phyloP scores from a whole-genome alignment of 1,284 basidiomycete species.

The Inonotus hispidus region DNA sequence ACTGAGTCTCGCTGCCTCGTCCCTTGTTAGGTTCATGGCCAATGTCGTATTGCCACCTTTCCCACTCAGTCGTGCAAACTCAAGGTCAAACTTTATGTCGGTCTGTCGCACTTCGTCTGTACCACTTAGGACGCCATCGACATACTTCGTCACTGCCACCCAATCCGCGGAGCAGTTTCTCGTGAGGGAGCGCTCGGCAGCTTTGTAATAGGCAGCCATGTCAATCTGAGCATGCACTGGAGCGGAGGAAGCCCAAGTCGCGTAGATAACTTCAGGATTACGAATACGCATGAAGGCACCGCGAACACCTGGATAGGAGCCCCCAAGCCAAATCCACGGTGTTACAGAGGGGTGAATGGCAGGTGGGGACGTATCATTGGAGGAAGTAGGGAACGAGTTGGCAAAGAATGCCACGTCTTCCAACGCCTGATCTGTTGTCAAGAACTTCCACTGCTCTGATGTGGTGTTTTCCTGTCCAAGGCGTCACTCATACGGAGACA shows the following conservation, averaged over 20 bases:
- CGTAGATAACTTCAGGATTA: conserved; percentile 42
- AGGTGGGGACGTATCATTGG: conserved; percentile 23
- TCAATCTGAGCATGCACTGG: conserved; percentile 46
- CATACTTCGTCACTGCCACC: conserved; percentile 42
- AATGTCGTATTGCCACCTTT: conserved; percentile 37
- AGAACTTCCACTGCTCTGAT: conserved; percentile 47
- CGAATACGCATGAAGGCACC: conserved; percentile 28
- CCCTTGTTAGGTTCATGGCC: conserved; percentile 30
- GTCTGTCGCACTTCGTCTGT: conserved; percentile 29
- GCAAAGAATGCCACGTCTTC: conserved; percentile 56
- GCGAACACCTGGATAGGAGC: conserved; percentile 40
- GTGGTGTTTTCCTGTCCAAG: conserved; percentile 38
- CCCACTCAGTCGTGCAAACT: conserved; percentile 38
- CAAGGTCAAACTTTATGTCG: conserved; percentile 38
- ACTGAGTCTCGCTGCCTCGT: conserved; percentile 32
- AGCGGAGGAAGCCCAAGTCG: conserved; percentile 45
- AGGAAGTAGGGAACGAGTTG: conserved; percentile 33
- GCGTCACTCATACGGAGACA: background rate
- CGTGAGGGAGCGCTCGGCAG: conserved; percentile 43
- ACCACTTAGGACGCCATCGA: conserved; percentile 36
- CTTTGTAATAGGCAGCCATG: conserved; percentile 46
- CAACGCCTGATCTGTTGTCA: conserved; percentile 52
- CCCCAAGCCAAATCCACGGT: conserved; percentile 46
- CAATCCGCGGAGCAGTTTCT: conserved; percentile 50
- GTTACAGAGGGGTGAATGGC: conserved; percentile 37